Conservation (phyloP, 73 alveolate genomes). For the Stentor roeselii region DNA sequence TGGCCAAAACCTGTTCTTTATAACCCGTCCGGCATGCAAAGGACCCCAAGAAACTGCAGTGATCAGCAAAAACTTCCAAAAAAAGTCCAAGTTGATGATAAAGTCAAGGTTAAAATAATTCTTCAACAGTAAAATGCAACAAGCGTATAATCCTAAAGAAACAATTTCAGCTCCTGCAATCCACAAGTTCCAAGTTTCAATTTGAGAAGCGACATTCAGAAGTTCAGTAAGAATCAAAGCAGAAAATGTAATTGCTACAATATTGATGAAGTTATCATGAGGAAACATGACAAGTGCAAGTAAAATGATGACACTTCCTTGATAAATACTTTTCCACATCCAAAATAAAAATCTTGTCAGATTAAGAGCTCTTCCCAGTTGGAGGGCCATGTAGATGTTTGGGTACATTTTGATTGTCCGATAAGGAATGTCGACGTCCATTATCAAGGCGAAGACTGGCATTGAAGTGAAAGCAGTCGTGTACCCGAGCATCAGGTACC, state of each 20-base stretch:
- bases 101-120: background rate
- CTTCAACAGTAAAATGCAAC: background rate
- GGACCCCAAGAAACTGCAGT: conserved; percentile 60
- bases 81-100: conserved; percentile 29
- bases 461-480: conserved; percentile 75
- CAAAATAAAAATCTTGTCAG: conserved; percentile 78
- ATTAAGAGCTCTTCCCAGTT: conserved; percentile 87
- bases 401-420: conserved; percentile 64
- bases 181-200: conserved; percentile 20
- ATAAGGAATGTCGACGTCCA: conserved; percentile 74
- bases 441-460: conserved; percentile 77
- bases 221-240: conserved; percentile 84
- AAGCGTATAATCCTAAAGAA: background rate
- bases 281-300: too few relatives aligned
- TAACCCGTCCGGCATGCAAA: conserved; percentile 43
- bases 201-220: conserved; percentile 84
- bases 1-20: too few relatives aligned
- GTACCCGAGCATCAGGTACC: conserved; percentile 77
- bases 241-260: conserved; percentile 90
- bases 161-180: background rate
- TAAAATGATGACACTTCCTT: conserved; percentile 51
- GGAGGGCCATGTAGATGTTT: conserved; percentile 79
- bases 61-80: conserved; percentile 46
- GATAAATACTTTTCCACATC: conserved; percentile 85
- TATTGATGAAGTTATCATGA: too few relatives aligned